These are phyloP conservation scores for Colletotrichum tamarilloi DNA, from an alignment of 2,329 filamentous ascomycete species.

Conservation along the genomic window DNA sequence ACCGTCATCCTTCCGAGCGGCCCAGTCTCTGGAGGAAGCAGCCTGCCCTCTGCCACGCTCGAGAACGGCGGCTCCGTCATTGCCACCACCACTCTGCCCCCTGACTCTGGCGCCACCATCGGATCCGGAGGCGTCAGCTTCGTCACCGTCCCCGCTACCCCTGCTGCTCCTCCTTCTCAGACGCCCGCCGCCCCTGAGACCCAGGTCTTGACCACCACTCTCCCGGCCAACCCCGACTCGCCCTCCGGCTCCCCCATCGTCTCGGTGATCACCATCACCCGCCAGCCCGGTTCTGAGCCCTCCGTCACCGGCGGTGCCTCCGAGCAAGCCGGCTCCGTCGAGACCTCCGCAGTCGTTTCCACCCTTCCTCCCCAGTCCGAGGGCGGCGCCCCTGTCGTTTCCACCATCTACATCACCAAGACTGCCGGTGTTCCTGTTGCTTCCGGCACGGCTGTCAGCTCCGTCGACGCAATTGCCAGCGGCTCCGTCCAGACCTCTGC, in stretches of 20 bases:
- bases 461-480: conserved; percentile 10
- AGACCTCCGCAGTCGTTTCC: conserved; percentile 8
- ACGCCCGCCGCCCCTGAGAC: conserved; percentile 25
- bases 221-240: not conserved
- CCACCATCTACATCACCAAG: conserved; percentile 6
- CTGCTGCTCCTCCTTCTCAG: conserved; percentile 22
- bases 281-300: not conserved
- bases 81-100: conserved; percentile 31
- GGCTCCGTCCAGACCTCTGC: conserved; percentile 7
- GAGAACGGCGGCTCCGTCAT: conserved; percentile 30
- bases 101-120: conserved; percentile 33
- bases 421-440: not conserved
- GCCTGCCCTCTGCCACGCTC: conserved; percentile 19
- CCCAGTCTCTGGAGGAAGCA: conserved; percentile 10
- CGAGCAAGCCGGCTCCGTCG: conserved; percentile 4
- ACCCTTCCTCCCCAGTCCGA: not conserved
- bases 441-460: conserved; percentile 18
- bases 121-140: conserved; percentile 33
- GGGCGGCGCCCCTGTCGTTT: not conserved
- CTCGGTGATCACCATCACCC: conserved; percentile 17
- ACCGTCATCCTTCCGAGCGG: conserved; percentile 34
- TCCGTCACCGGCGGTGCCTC: conserved; percentile 1
- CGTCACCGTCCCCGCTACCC: conserved; percentile 32
- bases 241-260: not conserved
- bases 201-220: conserved; percentile 17